Conservation (phyloP, 2,329 filamentous ascomycete genomes). For the Pseudocercospora fijiensis region DNA sequence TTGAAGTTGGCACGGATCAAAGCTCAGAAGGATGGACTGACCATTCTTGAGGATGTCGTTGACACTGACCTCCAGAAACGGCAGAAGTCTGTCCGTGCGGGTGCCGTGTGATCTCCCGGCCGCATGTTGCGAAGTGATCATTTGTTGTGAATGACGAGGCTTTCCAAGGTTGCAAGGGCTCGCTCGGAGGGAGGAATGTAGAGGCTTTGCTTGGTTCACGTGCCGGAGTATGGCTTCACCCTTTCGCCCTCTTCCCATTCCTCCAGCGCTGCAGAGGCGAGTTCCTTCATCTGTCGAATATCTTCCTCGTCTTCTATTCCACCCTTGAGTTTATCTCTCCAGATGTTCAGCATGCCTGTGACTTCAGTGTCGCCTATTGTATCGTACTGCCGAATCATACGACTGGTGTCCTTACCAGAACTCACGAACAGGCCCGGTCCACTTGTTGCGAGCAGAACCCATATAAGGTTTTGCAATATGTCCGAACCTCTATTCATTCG, state of each 20-base stretch:
- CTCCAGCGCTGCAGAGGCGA: constrained; percentile 29
- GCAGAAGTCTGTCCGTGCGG: background rate
- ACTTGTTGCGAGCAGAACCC: constrained; percentile 34
- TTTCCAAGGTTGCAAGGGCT: too few species aligned
- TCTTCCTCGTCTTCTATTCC: constrained; percentile 30
- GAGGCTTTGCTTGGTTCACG: background rate
- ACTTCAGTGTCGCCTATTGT: constrained; percentile 29
- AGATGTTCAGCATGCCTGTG: constrained; percentile 29
- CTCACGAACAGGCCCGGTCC: constrained; percentile 36
- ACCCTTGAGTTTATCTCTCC: constrained; percentile 35
- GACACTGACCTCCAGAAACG: background rate
- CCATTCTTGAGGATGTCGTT: constrained; percentile 6
- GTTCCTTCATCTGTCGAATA: constrained; percentile 31
- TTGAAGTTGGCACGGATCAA: constrained; percentile 5
- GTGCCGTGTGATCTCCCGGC: background rate
- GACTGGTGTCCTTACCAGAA: constrained; percentile 39
- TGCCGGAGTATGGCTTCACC: constrained; percentile 13
- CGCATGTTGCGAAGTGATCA: background rate
- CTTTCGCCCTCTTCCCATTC: constrained; percentile 19
- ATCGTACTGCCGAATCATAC: constrained; percentile 38
- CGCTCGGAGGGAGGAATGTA: too few species aligned
- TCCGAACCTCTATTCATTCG: constrained; percentile 34
- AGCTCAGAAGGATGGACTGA: constrained; percentile 1
- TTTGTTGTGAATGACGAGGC: background rate
- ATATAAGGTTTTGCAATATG: constrained; percentile 38